Evolutionary conservation across 352 stramenopile species (phyloP), one percentile per base, ranked within the genome.

Genomic region (Phytopythium oedochilum): DNA sequence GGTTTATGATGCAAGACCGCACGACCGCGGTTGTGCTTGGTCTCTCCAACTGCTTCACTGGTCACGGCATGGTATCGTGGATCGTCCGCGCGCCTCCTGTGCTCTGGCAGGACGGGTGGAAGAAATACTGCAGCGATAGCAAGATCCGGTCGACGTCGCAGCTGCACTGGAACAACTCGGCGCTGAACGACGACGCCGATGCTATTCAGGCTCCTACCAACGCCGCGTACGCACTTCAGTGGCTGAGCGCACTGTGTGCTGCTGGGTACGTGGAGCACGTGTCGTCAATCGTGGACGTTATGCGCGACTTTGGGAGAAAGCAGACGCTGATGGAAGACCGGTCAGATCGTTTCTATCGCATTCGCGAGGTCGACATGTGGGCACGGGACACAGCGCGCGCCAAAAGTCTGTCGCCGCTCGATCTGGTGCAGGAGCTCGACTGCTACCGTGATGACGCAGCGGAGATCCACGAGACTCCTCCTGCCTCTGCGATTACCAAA

Each of bases 381-480:
- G 53, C 73, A 18, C 26, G 51, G 2, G 73, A 83, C 20, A 45
- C 71, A 26, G 32, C 46, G 4, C 57, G 46, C 2, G 59, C 60
- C 6, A 79, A 73, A 14, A 86, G 71, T 38, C 55, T 86, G 10
- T 86, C 73, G n/a, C 80, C 77, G 2, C 53, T 90, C 18, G 80
- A 90, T 61, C 63, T 90, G 4, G 80, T 90, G 14, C 59, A 63
- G 9, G 80, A 90, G 48, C 35, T 87, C 18, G 80, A 90, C 42
- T 86, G 73, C 55, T 66, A 75, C 32, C 57, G 64, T 26, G 48
- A 60, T 6, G 52, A 42, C 10, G 35, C 43, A 17, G 11, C 38
- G 17, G 40, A 46, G 22, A n/a, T 12, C 3, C 15, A 42, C 4
- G 35, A 42, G 35, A 1, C 35, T 6, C 22, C 12, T 9, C 40